Base-by-base conservation (phyloP, 352 stramenopile species). In the Phytophthora vignae region DNA sequence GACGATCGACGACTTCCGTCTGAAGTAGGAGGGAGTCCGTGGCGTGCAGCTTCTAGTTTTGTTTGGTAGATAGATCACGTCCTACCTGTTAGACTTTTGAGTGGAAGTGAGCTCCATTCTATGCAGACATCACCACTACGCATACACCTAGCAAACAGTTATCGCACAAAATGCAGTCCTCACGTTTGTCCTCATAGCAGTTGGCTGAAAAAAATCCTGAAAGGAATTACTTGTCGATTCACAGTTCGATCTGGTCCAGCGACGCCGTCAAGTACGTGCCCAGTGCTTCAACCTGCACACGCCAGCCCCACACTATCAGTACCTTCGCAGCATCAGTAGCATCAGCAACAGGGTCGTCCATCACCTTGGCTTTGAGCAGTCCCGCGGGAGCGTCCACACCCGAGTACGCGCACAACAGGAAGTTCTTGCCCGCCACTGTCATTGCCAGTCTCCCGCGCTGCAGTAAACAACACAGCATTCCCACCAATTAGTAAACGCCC, bases 381-480 rank as follows among this genome's bases (percentile, higher is more conserved):
- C 88, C 88, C 25, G 83, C 67, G 10, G 84, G 82, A 1, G 82
- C 75, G 38, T 89, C 76, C 9, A 73, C 81, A 57, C 71, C 76
- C 31, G 88, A 91, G 74, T 94, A 93, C 3, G 85, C 88, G 72
- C 88, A 95, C 0, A 96, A 69, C 22, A 96, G 64, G 61, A 95
- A 96, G 62, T 70, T 81, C 58, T 90, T 90, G 31, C 88, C 85
- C 1, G 84, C 85, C 17, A 86, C 65, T 2, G 85, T 83, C 55
- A 95, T 90, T 19, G 79, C 90, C 52, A 96, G 54, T 19, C 79
- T 76, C 14, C 85, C 87, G 27, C 67, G 78, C 87, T 94, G 58
- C 22, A 72, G n/a, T 3, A 60, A 25, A 22, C 17, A 65, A 17
- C 15, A 63, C 57, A 64, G 44, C 7, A 58, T 19, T 10, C n/a